Base-by-base conservation (phyloP, 2,329 filamentous ascomycete species). In the Sporothrix phasma region DNA sequence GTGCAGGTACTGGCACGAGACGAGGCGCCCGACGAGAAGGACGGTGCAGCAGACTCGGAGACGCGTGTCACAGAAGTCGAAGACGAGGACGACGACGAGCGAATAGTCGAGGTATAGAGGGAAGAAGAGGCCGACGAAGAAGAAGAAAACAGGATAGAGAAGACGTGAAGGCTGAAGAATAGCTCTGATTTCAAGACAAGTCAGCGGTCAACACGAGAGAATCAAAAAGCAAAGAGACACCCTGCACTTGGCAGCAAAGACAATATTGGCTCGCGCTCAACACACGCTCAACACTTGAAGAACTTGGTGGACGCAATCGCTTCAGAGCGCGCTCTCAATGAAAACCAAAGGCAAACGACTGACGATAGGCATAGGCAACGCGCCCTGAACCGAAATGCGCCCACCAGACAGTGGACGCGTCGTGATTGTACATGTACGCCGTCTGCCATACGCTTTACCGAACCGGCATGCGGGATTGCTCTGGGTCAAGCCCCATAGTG, bases 1-100 rank as follows among this genome's bases (percentile, higher is more conserved):
- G 94, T 99, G 54, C 91, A 99, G 73, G 86, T 96, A 6, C 74
- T 96, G 66, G 91, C 92, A 85, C 81, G 90, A 64, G 90, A 92
- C 51, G 92, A 78, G 60, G 75, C 71, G 64, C 75, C 72, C 63
- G 75, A 76, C 56, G 73, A 73, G 22, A 72, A 78, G 58, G 74
- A 78, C 64, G 73, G 74, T 68, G 26, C 26, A 11, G 31, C 26
- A 10, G 54, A 47, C 15, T 3, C 54, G 3, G 4, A 31, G 59
- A 68, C 77, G 65, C 70, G 74, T 66, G 73, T 76, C 51, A 73
- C 79, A 45, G 80, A 81, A 67, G 64, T 77, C 10, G 73, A 75
- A 10, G 80, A 76, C 11, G 80, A 76, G 1, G 77, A 80, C 49
- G 81, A 84, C 5, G 82, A 85, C 17, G 78, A 84, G 43, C 75